phyloP scores from a whole-genome alignment of 2,329 filamentous ascomycete genomes.

The Gyromitra esculenta region DNA sequence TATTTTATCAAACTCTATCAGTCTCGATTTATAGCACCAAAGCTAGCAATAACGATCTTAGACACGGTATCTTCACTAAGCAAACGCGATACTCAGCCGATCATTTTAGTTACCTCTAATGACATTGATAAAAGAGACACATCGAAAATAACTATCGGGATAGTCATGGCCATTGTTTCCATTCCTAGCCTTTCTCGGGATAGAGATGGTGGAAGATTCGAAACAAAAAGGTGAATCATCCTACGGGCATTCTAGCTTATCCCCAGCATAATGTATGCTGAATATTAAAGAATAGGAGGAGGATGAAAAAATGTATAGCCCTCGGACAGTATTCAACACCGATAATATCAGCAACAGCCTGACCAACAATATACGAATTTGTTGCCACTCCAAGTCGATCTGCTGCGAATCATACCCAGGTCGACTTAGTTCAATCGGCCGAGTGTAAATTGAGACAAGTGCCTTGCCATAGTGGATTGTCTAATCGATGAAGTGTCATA shows the following conservation, averaged over 20 bases:
- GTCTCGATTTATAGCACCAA: neutral
- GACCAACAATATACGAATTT: neutral
- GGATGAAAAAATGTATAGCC: too few relatives aligned
- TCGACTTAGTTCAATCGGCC: neutral
- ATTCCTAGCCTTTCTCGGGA: neutral
- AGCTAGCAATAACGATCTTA: neutral
- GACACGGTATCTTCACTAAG: neutral
- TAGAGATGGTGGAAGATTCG: neutral
- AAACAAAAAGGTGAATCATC: neutral
- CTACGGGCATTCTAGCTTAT: neutral
- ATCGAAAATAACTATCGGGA: neutral
- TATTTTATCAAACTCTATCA: neutral
- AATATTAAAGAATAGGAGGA: too few relatives aligned
- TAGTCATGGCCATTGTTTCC: neutral
- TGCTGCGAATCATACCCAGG: neutral
- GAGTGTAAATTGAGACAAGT: neutral
- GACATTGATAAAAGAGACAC: neutral
- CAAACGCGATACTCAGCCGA: neutral
- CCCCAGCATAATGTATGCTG: too few relatives aligned
- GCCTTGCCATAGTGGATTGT: neutral
- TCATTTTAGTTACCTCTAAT: neutral
- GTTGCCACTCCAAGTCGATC: neutral
- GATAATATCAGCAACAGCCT: neutral
- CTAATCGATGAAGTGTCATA: neutral
- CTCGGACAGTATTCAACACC: neutral